These are phyloP conservation scores for Diaporthe velutina DNA, from an alignment of 2,329 filamentous ascomycete genomes.

Conservation along the genomic window DNA sequence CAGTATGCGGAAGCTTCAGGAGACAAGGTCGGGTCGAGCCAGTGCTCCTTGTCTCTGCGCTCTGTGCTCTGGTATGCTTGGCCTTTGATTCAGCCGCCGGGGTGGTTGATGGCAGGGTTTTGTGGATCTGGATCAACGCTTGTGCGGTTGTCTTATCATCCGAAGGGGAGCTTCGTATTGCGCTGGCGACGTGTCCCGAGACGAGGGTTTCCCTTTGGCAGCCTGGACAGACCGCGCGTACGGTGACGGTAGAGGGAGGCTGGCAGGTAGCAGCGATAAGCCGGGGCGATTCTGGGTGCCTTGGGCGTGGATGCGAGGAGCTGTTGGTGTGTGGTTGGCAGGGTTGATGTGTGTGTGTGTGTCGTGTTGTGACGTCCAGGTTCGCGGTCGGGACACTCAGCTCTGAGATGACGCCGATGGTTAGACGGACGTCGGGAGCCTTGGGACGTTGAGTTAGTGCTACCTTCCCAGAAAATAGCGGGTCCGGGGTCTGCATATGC, in stretches of 20 bases:
- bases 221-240: constrained; percentile 37
- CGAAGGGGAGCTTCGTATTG: constrained; percentile 20
- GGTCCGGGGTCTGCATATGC: constrained; percentile 35
- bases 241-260: constrained; percentile 14
- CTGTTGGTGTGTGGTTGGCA: constrained; percentile 27
- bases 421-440: constrained; percentile 33
- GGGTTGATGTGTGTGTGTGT: constrained; percentile 5
- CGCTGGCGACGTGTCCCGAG: constrained; percentile 24
- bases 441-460: constrained; percentile 20
- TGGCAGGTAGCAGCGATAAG: constrained; percentile 19
- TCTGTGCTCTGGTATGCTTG: constrained; percentile 32
- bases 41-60: constrained; percentile 15
- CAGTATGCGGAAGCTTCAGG: constrained; percentile 27
- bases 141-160: constrained; percentile 24
- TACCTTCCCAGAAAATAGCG: constrained; percentile 26
- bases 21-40: constrained; percentile 20
- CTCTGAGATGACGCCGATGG: constrained; percentile 22
- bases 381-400: background rate
- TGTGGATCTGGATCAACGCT: constrained; percentile 20
- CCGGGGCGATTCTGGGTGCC: constrained; percentile 13
- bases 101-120: constrained; percentile 13
- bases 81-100: constrained; percentile 16
- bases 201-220: constrained; percentile 18
- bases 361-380: constrained; percentile 21
- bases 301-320: constrained; percentile 8